A percentile compares a stretch with the other conserved stretches of the same genome.
Conservation (phyloP, 768 basidiomycete species). For the Trametes punicea region DNA sequence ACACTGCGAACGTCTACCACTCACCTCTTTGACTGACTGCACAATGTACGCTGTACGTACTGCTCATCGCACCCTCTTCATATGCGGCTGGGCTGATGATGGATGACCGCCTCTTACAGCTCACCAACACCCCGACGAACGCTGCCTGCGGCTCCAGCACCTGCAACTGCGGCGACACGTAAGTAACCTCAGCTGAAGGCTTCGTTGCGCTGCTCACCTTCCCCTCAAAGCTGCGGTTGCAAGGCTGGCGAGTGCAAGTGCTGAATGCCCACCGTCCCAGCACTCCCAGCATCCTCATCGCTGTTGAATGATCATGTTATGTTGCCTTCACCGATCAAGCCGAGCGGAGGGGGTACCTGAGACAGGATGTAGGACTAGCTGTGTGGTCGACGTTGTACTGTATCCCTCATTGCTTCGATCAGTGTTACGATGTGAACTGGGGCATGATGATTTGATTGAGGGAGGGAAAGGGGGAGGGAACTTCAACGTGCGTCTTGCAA, state of each 20-base stretch:
- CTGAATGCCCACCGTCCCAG: conserved; percentile 31
- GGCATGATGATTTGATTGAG: no score
- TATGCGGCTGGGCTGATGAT: neutral
- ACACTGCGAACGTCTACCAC: conserved; percentile 6
- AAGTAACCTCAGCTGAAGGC: conserved; percentile 14
- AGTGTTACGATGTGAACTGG: no score
- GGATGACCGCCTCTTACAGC: conserved; percentile 9
- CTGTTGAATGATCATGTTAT: neutral
- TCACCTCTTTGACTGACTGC: conserved; percentile 1
- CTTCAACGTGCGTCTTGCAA: no score
- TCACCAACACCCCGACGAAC: conserved; percentile 36
- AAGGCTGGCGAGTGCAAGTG: conserved; percentile 65
- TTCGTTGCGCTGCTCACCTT: neutral
- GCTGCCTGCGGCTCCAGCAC: conserved; percentile 44
- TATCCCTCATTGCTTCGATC: neutral
- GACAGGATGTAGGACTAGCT: conserved; percentile 2
- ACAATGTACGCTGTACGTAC: conserved; percentile 22
- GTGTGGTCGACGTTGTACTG: neutral
- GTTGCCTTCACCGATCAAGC: neutral
- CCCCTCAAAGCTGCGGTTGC: conserved; percentile 52
- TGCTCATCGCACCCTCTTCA: neutral
- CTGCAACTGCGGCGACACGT: conserved; percentile 55
- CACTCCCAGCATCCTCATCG: neutral
- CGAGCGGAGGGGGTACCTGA: neutral
- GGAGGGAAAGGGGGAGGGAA: no score